Evolutionary conservation across 805 yeast genomes (phyloP).

Genomic region (Isabelozyma rhagii): DNA sequence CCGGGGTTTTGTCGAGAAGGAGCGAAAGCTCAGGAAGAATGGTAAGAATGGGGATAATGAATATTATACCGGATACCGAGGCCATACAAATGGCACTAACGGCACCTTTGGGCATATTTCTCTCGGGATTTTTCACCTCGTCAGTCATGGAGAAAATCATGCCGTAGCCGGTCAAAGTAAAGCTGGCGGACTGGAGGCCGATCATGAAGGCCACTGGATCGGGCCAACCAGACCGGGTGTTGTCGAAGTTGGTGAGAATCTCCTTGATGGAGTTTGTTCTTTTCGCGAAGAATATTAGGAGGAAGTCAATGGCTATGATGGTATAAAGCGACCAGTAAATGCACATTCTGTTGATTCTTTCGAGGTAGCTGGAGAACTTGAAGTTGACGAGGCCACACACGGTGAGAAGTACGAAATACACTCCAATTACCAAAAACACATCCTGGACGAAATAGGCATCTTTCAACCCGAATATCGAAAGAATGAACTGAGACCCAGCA

Average conservation of each 20-base stretch:
- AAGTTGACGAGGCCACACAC: constrained; percentile 63
- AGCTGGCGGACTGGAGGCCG: constrained; percentile 75
- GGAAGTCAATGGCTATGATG: constrained; percentile 61
- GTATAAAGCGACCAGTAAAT: constrained; percentile 77
- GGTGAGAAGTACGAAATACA: constrained; percentile 54
- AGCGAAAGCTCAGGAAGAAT: constrained; percentile 65
- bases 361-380: constrained; percentile 57
- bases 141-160: constrained; percentile 79
- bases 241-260: constrained; percentile 66
- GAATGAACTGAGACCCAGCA: constrained; percentile 72
- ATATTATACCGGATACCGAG: constrained; percentile 65
- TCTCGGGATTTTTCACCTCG: constrained; percentile 75
- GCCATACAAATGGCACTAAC: constrained; percentile 62
- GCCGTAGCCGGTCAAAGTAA: constrained; percentile 80
- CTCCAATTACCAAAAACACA: constrained; percentile 50
- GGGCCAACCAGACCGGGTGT: constrained; percentile 75
- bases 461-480: constrained; percentile 63
- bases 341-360: constrained; percentile 61
- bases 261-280: constrained; percentile 57
- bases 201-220: constrained; percentile 66
- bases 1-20: constrained; percentile 56
- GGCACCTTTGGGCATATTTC: constrained; percentile 71
- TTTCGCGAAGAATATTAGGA: constrained; percentile 56
- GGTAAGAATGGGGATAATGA: constrained; percentile 66
- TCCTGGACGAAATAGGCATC: constrained; percentile 58